phyloP scores from a whole-genome alignment of 1,139 yeast genomes.

The Nakaseomyces bracarensis region DNA sequence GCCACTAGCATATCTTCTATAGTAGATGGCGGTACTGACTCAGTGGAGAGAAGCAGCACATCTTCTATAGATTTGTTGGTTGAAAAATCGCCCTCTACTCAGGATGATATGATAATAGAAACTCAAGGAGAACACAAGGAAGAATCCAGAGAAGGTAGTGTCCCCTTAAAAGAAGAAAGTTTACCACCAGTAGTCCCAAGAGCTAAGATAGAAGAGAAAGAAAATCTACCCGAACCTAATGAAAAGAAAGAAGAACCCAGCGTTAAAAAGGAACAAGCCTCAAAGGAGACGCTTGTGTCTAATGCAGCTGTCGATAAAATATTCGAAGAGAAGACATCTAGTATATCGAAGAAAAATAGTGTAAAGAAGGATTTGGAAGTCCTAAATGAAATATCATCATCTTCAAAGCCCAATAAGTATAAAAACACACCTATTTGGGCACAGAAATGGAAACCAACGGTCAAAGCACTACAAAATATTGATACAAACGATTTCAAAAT shows the following conservation, averaged over 20 bases:
- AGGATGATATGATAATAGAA: not conserved
- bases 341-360: conserved; percentile 28
- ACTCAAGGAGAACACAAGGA: too few species aligned
- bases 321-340: conserved; percentile 28
- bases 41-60: conserved; percentile 1
- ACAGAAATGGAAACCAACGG: conserved; percentile 54
- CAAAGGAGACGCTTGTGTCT: conserved; percentile 1
- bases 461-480: conserved; percentile 29
- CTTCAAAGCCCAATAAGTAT: conserved; percentile 55
- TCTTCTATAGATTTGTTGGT: not conserved
- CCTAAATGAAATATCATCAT: conserved; percentile 27
- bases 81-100: not conserved
- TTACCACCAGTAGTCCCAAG: too few species aligned
- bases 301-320: conserved; percentile 20
- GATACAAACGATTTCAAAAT: conserved; percentile 28
- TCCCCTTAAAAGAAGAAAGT: too few species aligned
- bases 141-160: too few species aligned
- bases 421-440: conserved; percentile 76
- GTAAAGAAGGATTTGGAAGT: conserved; percentile 28
- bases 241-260: not conserved
- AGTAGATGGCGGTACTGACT: not conserved
- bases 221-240: too few species aligned
- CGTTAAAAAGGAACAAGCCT: conserved; percentile 1
- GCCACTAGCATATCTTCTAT: conserved; percentile 3
- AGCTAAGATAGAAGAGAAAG: too few species aligned